These are phyloP conservation scores for Ophiostoma tasmaniense DNA, from an alignment of 2,329 filamentous ascomycete genomes.

Conservation along the genomic window DNA sequence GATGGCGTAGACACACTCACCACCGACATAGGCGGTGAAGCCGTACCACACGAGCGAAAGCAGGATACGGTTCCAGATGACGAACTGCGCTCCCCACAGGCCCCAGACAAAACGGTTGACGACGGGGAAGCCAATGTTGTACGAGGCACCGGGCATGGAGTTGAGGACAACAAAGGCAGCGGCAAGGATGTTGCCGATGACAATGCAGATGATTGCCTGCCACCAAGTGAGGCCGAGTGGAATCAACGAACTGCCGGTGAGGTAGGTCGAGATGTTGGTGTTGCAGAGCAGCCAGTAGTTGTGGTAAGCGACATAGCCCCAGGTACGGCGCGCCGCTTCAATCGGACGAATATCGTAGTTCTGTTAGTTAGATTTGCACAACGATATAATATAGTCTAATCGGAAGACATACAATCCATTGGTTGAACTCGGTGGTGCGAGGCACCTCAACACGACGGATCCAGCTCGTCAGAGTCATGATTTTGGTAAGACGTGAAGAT, in stretches of 20 bases:
- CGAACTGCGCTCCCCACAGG: constrained; percentile 3
- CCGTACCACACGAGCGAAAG: constrained; percentile 6
- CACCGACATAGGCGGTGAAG: constrained; percentile 3
- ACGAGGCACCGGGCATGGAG: constrained; percentile 2
- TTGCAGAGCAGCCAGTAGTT: constrained; percentile 7
- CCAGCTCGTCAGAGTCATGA: constrained; percentile 5
- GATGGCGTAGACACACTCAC: constrained; percentile 6
- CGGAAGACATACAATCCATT: constrained; percentile 1
- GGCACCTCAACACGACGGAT: neutral
- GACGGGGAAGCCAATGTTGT: constrained; percentile 5
- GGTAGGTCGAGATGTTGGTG: constrained; percentile 7
- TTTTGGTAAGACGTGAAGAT: neutral
- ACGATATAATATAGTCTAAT: neutral
- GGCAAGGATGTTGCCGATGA: neutral
- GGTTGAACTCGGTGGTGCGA: constrained; percentile 5
- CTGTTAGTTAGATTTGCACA: neutral
- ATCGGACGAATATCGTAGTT: constrained; percentile 5
- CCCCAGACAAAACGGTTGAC: constrained; percentile 5
- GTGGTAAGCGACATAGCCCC: constrained; percentile 6
- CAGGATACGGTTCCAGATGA: constrained; percentile 3
- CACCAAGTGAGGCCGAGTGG: constrained; percentile 3
- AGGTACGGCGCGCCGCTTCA: neutral
- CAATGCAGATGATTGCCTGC: constrained; percentile 5
- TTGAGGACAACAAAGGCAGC: neutral
- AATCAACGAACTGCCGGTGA: constrained; percentile 2